A percentile compares a stretch with the other conserved stretches of the same genome.
These are phyloP conservation scores for Solanum raphanifolium DNA, from an alignment of 257 asterid genomes.

Conservation along the genomic window DNA sequence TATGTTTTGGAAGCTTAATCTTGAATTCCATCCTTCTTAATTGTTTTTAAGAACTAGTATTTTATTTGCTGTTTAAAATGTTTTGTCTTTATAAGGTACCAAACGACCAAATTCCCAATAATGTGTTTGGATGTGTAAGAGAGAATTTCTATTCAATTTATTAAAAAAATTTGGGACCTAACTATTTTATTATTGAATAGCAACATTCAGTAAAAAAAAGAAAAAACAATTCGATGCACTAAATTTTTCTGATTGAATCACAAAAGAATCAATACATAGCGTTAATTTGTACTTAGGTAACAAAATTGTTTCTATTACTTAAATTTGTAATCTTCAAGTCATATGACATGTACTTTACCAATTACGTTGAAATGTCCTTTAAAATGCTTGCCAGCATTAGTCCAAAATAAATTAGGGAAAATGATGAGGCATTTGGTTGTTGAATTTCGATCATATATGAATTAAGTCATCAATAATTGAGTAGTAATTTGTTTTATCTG, in stretches of 20 bases:
- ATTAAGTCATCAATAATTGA: neutral
- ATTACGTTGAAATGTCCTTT: neutral
- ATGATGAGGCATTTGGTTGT: neutral
- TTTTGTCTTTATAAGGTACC: neutral
- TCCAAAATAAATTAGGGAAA: neutral
- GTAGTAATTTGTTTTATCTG: neutral
- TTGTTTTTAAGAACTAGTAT: neutral
- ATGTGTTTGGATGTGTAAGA: neutral
- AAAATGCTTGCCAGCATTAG: neutral
- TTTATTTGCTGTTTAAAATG: neutral
- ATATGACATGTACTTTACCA: too few species aligned
- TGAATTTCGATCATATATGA: neutral
- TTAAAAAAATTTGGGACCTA: neutral
- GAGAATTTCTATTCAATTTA: neutral
- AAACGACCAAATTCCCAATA: neutral
- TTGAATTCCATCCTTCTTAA: neutral
- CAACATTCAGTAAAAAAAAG: neutral
- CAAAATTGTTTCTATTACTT: too few species aligned
- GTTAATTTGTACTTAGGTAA: neutral
- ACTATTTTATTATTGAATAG: neutral
- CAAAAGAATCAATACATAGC: neutral
- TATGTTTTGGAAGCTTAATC: neutral
- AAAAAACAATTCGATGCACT: neutral
- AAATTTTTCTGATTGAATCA: neutral
- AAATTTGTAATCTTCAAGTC: too few species aligned